Conservation (phyloP, 2,329 filamentous ascomycete species). For the Verticillium isaacii region DNA sequence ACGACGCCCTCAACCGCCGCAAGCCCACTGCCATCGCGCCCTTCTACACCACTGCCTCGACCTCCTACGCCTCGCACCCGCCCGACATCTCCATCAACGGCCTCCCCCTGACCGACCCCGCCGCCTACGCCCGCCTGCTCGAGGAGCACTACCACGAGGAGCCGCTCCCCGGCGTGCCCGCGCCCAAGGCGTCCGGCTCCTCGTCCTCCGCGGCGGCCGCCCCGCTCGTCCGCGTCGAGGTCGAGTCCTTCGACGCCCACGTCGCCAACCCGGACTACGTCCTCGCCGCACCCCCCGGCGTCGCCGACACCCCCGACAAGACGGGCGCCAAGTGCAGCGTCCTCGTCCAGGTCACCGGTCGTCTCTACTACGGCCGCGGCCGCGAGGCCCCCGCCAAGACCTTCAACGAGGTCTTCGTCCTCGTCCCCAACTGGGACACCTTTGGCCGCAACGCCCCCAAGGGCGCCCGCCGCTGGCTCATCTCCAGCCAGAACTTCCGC, state of each 20-base stretch:
- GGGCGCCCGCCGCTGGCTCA: slow-evolving; percentile 55
- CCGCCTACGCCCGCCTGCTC: slow-evolving; percentile 64
- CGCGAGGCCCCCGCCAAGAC: slow-evolving; percentile 59
- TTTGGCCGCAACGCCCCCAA: slow-evolving; percentile 48
- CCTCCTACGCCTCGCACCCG: slow-evolving; percentile 42
- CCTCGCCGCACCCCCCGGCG: slow-evolving; percentile 46
- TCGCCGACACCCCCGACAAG: slow-evolving; percentile 33
- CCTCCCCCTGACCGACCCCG: slow-evolving; percentile 55
- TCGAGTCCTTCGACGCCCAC: slow-evolving; percentile 73
- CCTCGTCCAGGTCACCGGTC: slow-evolving; percentile 68
- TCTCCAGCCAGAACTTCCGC: slow-evolving; percentile 70
- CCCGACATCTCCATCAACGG: slow-evolving; percentile 80
- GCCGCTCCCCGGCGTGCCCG: slow-evolving; percentile 4
- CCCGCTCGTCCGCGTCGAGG: slow-evolving; percentile 58
- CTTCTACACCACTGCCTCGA: slow-evolving; percentile 64
- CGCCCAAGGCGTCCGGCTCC: background rate
- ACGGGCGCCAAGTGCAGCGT: slow-evolving; percentile 61
- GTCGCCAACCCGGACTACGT: slow-evolving; percentile 66
- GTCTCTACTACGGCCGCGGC: slow-evolving; percentile 62
- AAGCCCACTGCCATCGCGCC: slow-evolving; percentile 57
- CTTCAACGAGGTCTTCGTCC: slow-evolving; percentile 76
- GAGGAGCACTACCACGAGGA: slow-evolving; percentile 41
- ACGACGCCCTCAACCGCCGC: slow-evolving; percentile 66
- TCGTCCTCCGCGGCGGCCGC: background rate
- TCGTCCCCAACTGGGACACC: slow-evolving; percentile 71